phyloP scores from a whole-genome alignment of 805 yeast species.

The Kregervanrija fluxuum region DNA sequence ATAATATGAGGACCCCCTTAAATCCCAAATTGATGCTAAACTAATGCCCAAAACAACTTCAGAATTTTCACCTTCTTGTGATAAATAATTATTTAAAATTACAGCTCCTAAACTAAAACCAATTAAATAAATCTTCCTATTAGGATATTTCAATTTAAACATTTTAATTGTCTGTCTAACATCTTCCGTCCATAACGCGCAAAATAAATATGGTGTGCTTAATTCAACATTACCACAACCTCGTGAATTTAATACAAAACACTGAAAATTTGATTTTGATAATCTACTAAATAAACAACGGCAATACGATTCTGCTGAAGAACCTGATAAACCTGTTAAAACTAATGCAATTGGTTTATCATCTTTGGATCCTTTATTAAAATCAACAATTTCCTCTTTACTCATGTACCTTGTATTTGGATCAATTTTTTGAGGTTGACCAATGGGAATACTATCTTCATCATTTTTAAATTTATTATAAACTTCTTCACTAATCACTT shows the following conservation, averaged over 20 bases:
- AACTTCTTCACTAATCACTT: conserved; percentile 41
- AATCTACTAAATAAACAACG: conserved; percentile 46
- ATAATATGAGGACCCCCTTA: conserved; percentile 39
- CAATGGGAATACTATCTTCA: conserved; percentile 26
- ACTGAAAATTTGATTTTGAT: conserved; percentile 42
- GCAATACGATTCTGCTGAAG: conserved; percentile 74
- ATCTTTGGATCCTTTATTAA: conserved; percentile 19
- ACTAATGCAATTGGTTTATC: conserved; percentile 54
- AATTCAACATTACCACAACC: conserved; percentile 70
- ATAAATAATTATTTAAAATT: conserved; percentile 63
- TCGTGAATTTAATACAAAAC: conserved; percentile 62
- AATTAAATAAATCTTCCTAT: conserved; percentile 56
- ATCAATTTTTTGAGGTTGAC: conserved; percentile 35
- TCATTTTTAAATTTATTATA: conserved; percentile 14
- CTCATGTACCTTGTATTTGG: conserved; percentile 47
- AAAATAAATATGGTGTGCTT: conserved; percentile 63
- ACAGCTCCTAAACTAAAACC: conserved; percentile 82
- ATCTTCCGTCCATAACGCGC: conserved; percentile 69
- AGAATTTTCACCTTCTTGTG: conserved; percentile 48
- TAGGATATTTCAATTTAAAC: conserved; percentile 46
- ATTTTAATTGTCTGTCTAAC: conserved; percentile 47
- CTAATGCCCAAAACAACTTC: conserved; percentile 48
- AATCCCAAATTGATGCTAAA: conserved; percentile 71
- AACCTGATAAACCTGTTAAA: conserved; percentile 78
- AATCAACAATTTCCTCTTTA: conserved; percentile 33